Conservation (phyloP, 2,329 filamentous ascomycete genomes). For the Karstenula rhodostoma region DNA sequence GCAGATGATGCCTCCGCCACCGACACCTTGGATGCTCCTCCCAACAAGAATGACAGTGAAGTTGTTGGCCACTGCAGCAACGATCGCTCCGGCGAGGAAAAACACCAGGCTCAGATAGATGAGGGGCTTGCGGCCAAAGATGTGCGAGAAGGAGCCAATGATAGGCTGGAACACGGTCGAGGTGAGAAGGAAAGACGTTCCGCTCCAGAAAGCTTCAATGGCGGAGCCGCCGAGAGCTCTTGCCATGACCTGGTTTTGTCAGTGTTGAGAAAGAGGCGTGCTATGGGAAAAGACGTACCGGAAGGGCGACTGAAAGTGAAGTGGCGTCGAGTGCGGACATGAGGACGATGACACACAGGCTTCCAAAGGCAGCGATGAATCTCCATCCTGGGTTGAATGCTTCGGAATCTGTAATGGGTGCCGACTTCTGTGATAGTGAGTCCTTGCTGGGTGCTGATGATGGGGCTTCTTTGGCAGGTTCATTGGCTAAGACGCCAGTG, state of each 20-base stretch:
- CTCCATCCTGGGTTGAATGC: constrained; percentile 44
- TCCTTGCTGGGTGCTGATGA: constrained; percentile 16
- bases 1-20: constrained; percentile 52
- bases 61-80: constrained; percentile 48
- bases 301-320: constrained; percentile 68
- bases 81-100: constrained; percentile 48
- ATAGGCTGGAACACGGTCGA: constrained; percentile 65
- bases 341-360: constrained; percentile 64
- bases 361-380: constrained; percentile 57
- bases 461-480: constrained; percentile 18
- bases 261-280: constrained; percentile 9
- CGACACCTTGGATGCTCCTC: constrained; percentile 51
- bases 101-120: constrained; percentile 47
- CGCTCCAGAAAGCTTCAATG: constrained; percentile 55
- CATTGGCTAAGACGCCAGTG: constrained; percentile 9
- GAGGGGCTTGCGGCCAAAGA: constrained; percentile 51
- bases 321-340: constrained; percentile 73
- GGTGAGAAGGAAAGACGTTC: constrained; percentile 70
- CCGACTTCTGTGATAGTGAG: constrained; percentile 20
- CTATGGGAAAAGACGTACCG: constrained; percentile 30
- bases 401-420: constrained; percentile 17
- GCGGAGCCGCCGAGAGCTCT: constrained; percentile 45
- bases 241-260: constrained; percentile 46
- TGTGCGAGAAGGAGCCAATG: constrained; percentile 49
- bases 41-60: constrained; percentile 51